Evolutionary conservation across 257 asterid species (phyloP).

Genomic region (Cynanchum wilfordii): DNA sequence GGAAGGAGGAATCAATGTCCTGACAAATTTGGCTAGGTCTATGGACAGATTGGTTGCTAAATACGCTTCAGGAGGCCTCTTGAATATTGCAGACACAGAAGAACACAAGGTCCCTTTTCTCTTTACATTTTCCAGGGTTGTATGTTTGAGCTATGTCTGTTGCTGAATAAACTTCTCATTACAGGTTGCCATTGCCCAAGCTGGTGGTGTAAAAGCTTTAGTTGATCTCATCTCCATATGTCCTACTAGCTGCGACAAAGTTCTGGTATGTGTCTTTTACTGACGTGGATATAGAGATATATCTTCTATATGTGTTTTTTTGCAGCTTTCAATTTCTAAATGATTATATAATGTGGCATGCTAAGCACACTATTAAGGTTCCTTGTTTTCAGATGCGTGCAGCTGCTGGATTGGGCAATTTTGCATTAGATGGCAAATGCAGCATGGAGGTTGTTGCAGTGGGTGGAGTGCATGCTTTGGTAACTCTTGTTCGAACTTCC

Average conservation of each 20-base stretch:
- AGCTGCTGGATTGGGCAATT: conserved; percentile 83
- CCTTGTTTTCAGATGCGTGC: conserved; percentile 65
- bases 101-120: conserved; percentile 62
- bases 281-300: conserved; percentile 9
- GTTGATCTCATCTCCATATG: conserved; percentile 78
- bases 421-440: conserved; percentile 96
- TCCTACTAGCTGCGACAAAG: conserved; percentile 69
- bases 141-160: not conserved
- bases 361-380: not conserved
- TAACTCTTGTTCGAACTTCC: conserved; percentile 62
- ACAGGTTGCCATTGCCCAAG: conserved; percentile 76
- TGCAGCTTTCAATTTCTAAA: conserved; percentile 9
- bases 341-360: not conserved
- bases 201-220: conserved; percentile 80
- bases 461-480: conserved; percentile 77
- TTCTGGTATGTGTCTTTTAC: conserved; percentile 51
- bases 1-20: conserved; percentile 70
- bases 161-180: conserved; percentile 19
- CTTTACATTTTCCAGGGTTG: not conserved
- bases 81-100: conserved; percentile 86
- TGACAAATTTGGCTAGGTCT: conserved; percentile 64
- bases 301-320: conserved; percentile 5
- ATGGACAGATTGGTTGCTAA: conserved; percentile 68
- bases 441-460: conserved; percentile 70
- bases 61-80: conserved; percentile 87